These are phyloP conservation scores for Aspergillus sparsus DNA, from an alignment of 495 filamentous ascomycete genomes.

Conservation along the genomic window DNA sequence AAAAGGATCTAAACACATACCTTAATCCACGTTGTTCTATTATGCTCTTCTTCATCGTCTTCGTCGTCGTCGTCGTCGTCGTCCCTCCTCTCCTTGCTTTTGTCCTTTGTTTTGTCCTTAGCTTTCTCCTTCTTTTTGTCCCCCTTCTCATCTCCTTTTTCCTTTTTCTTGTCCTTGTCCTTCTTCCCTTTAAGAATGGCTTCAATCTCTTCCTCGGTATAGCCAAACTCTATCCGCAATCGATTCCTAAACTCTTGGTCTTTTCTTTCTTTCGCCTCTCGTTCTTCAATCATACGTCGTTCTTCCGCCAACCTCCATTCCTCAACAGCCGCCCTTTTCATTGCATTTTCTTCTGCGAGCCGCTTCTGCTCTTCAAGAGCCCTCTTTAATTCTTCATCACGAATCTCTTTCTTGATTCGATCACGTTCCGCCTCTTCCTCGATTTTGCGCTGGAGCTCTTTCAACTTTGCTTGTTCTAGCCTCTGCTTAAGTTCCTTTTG, in stretches of 20 bases:
- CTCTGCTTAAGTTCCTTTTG: slow-evolving; percentile 23
- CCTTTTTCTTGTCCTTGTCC: slow-evolving; percentile 51
- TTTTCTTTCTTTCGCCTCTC: slow-evolving; percentile 39
- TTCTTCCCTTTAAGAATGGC: slow-evolving; percentile 59
- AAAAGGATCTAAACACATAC: slow-evolving; percentile 28
- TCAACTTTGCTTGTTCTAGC: slow-evolving; percentile 25
- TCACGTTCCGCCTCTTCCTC: slow-evolving; percentile 48
- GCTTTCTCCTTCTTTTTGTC: slow-evolving; percentile 51
- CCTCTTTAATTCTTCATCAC: slow-evolving; percentile 39
- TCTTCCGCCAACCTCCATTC: slow-evolving; percentile 61
- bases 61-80: slow-evolving; percentile 43
- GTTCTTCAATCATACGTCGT: slow-evolving; percentile 28
- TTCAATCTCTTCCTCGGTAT: slow-evolving; percentile 52
- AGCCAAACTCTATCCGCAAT: slow-evolving; percentile 41
- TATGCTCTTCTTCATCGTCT: slow-evolving; percentile 45
- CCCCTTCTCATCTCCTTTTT: slow-evolving; percentile 46
- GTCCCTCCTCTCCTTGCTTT: slow-evolving; percentile 37
- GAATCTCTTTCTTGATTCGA: slow-evolving; percentile 39
- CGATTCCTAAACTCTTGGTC: slow-evolving; percentile 52
- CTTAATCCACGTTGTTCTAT: slow-evolving; percentile 50
- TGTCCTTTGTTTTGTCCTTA: slow-evolving; percentile 48
- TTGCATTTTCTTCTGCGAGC: slow-evolving; percentile 48
- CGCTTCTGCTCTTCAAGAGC: slow-evolving; percentile 40
- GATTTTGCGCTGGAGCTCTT: slow-evolving; percentile 41
- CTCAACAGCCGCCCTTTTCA: slow-evolving; percentile 54